phyloP scores from a whole-genome alignment of 768 basidiomycete genomes.

The Mycena polygramma region DNA sequence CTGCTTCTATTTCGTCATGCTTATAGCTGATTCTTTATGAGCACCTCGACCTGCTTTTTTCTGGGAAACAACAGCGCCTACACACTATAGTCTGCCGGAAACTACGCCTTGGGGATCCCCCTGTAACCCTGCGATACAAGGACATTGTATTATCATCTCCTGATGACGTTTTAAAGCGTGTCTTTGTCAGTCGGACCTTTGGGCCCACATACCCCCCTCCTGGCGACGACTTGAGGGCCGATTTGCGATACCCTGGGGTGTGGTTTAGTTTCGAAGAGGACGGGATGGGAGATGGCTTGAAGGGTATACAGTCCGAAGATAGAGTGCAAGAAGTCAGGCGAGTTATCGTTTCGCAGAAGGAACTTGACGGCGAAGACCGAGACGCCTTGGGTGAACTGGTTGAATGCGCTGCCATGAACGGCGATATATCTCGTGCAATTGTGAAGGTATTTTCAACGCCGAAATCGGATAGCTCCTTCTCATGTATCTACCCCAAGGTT shows the following conservation, averaged over 20 bases:
- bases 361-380: constrained; percentile 62
- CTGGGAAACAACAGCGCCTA: constrained; percentile 81
- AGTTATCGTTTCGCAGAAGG: constrained; percentile 80
- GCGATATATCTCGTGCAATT: constrained; percentile 76
- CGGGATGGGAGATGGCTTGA: constrained; percentile 65
- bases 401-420: constrained; percentile 76
- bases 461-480: not conserved
- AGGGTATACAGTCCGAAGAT: constrained; percentile 68
- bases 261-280: constrained; percentile 91
- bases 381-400: constrained; percentile 83
- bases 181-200: constrained; percentile 78
- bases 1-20: not conserved
- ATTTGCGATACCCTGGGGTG: constrained; percentile 84
- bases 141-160: constrained; percentile 72
- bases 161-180: constrained; percentile 70
- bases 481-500: constrained; percentile 57
- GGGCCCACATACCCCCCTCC: constrained; percentile 82
- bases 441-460: constrained; percentile 64
- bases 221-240: constrained; percentile 58
- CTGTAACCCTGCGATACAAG: constrained; percentile 78
- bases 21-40: constrained; percentile 8
- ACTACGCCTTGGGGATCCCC: constrained; percentile 75
- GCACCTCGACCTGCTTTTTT: constrained; percentile 89
- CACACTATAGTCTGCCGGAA: constrained; percentile 82
- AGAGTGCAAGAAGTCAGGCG: constrained; percentile 82